phyloP scores from a whole-genome alignment of 306 rosid genomes.

The Geum urbanum region DNA sequence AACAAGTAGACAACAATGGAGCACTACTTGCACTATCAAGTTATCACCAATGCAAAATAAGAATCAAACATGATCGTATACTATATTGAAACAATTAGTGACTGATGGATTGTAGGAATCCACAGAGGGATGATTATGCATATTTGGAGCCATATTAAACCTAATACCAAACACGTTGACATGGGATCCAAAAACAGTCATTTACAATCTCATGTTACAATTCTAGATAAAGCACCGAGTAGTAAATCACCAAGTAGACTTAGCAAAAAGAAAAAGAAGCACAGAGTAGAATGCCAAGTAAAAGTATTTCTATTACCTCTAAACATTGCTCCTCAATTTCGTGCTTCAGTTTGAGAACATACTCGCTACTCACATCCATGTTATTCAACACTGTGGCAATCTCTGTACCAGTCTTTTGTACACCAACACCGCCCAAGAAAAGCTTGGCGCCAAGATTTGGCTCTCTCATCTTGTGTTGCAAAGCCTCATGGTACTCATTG shows the following conservation, averaged over 20 bases:
- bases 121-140: neutral
- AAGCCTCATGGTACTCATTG: constrained; percentile 86
- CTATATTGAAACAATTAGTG: neutral
- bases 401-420: constrained; percentile 83
- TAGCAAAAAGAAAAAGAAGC: neutral
- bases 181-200: neutral
- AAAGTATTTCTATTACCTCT: constrained; percentile 56
- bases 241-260: too few relatives aligned
- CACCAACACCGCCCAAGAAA: constrained; percentile 89
- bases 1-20: neutral
- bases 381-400: constrained; percentile 85
- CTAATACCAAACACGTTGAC: neutral
- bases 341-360: constrained; percentile 80
- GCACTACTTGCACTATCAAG: neutral
- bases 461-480: constrained; percentile 79
- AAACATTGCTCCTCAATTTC: constrained; percentile 92
- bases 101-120: neutral
- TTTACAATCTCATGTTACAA: neutral
- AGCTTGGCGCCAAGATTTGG: constrained; percentile 90
- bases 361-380: constrained; percentile 84
- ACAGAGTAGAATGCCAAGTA: neutral
- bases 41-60: neutral
- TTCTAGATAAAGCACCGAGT: too few relatives aligned
- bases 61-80: neutral
- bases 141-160: neutral